Conservation (phyloP, 176 grass and related monocot species). For the Carex kokanica region DNA sequence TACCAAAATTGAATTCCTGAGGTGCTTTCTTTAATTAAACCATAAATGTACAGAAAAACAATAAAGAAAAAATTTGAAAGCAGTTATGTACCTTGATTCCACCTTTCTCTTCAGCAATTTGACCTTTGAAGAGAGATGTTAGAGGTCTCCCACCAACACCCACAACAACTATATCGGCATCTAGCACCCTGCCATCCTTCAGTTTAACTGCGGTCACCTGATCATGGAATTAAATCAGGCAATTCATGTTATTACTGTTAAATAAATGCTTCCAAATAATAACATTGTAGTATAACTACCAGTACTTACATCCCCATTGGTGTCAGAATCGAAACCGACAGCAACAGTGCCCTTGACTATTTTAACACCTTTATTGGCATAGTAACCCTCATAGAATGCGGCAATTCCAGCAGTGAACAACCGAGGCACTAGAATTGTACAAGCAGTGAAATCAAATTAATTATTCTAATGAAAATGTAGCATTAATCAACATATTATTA, state of each 20-base stretch:
- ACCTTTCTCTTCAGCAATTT: constrained; percentile 84
- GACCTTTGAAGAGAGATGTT: constrained; percentile 77
- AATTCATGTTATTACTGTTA: constrained; percentile 5
- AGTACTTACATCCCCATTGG: constrained; percentile 74
- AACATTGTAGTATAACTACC: not conserved
- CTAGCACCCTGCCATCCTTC: constrained; percentile 74
- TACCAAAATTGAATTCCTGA: not conserved
- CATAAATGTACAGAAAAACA: not conserved
- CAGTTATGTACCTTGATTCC: constrained; percentile 83
- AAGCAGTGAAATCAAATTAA: constrained; percentile 12
- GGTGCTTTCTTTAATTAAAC: not conserved
- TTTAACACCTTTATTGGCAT: constrained; percentile 85
- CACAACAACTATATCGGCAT: constrained; percentile 83
- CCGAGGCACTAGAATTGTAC: constrained; percentile 73
- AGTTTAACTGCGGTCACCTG: constrained; percentile 83
- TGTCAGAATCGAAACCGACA: constrained; percentile 74
- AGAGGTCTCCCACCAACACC: constrained; percentile 86
- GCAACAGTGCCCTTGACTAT: constrained; percentile 81
- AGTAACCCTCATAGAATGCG: constrained; percentile 94
- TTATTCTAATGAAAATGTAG: not conserved
- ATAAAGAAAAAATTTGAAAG: not conserved
- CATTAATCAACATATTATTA: constrained; percentile 19
- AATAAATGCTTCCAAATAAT: not conserved
- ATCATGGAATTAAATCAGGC: constrained; percentile 21
- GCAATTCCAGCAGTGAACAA: constrained; percentile 81